Percentiles rank a stretch among this genome's conserved stretches.
phyloP scores from a whole-genome alignment of 2,329 filamentous ascomycete genomes.

The Colletotrichum lentis region DNA sequence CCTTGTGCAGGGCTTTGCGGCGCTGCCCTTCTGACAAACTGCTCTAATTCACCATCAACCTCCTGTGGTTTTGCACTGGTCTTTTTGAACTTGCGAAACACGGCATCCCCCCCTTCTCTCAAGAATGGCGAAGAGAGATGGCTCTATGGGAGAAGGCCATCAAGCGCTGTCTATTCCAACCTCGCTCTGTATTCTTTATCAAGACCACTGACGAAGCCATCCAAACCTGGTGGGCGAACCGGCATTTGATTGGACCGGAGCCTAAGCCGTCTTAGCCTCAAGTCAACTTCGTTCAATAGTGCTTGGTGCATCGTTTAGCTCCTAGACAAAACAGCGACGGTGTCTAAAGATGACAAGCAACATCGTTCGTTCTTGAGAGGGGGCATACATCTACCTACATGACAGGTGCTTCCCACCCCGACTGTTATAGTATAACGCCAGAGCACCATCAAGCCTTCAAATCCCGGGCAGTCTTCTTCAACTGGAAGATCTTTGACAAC shows the following conservation, averaged over 20 bases:
- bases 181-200: background rate
- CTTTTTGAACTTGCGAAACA: background rate
- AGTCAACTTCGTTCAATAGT: background rate
- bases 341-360: background rate
- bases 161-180: background rate
- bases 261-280: background rate
- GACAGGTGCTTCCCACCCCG: background rate
- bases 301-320: background rate
- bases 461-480: slow-evolving; percentile 22
- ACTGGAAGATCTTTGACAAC: slow-evolving; percentile 31
- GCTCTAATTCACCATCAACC: no score
- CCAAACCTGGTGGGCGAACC: background rate
- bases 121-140: background rate
- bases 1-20: background rate
- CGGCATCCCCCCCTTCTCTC: background rate
- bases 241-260: no score
- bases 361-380: background rate
- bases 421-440: no score
- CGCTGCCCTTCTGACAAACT: background rate
- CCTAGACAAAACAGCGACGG: no score
- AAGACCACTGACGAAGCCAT: background rate
- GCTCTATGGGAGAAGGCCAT: background rate
- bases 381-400: background rate
- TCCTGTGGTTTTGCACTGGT: no score
- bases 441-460: background rate